These are phyloP conservation scores for Melastoma malabathricum DNA, from an alignment of 345 rosid species.

Conservation along the genomic window DNA sequence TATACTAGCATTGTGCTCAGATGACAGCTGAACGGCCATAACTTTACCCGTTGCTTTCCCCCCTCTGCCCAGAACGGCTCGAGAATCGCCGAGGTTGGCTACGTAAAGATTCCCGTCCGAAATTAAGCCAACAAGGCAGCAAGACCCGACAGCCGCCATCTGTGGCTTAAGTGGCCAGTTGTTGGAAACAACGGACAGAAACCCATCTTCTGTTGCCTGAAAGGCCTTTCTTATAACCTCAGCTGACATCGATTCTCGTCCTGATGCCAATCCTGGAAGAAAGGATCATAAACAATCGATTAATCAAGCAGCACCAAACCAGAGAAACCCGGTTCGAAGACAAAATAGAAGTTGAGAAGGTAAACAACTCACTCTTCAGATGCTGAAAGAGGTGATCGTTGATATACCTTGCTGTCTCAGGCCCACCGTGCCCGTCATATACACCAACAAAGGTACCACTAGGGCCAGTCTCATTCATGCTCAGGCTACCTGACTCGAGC, in stretches of 20 bases:
- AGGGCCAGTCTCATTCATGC: constrained; percentile 19
- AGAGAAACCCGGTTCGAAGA: no score
- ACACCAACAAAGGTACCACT: constrained; percentile 30
- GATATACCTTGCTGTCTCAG: constrained; percentile 24
- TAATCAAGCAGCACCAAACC: no score
- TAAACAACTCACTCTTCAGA: constrained; percentile 18
- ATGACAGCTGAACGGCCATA: constrained; percentile 25
- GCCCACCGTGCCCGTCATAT: constrained; percentile 36
- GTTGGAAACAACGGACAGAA: constrained; percentile 21
- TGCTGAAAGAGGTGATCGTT: constrained; percentile 27
- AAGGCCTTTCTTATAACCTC: constrained; percentile 26
- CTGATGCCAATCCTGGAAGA: constrained; percentile 19
- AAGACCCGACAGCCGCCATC: constrained; percentile 33
- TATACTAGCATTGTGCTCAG: constrained; percentile 24
- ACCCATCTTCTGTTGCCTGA: constrained; percentile 31
- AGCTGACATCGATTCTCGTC: constrained; percentile 22
- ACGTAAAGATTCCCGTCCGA: constrained; percentile 22
- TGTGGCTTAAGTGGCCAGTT: constrained; percentile 32
- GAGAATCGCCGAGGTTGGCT: constrained; percentile 29
- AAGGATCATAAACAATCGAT: background rate
- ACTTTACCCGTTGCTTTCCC: constrained; percentile 25
- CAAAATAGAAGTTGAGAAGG: no score
- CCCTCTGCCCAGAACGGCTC: constrained; percentile 28
- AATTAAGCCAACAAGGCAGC: constrained; percentile 27
- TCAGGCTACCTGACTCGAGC: constrained; percentile 28